Percentiles rank a stretch among this genome's conserved stretches.
These are phyloP conservation scores for Xylaria sp. DNA, from an alignment of 2,329 filamentous ascomycete species.

Conservation along the genomic window DNA sequence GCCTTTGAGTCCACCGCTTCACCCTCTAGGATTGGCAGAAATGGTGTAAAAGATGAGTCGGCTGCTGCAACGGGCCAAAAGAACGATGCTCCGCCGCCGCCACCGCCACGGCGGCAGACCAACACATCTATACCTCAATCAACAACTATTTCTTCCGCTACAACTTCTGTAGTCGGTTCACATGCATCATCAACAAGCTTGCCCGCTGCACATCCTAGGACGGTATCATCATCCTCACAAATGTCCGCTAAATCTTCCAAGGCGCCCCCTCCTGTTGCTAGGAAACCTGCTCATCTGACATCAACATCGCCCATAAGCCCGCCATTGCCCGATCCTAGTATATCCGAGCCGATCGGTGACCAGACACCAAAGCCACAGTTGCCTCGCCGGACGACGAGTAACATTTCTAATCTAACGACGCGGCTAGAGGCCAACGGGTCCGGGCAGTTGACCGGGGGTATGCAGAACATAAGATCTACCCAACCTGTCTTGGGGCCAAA, in stretches of 20 bases:
- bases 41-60: slow-evolving; percentile 51
- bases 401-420: slow-evolving; percentile 41
- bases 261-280: slow-evolving; percentile 56
- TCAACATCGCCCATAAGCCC: slow-evolving; percentile 42
- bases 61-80: slow-evolving; percentile 34
- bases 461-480: slow-evolving; percentile 32
- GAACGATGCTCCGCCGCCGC: slow-evolving; percentile 50
- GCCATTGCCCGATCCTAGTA: slow-evolving; percentile 24
- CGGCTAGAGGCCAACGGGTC: slow-evolving; percentile 37
- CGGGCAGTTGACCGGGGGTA: slow-evolving; percentile 37
- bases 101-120: slow-evolving; percentile 43
- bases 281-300: slow-evolving; percentile 64
- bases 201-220: slow-evolving; percentile 25
- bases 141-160: slow-evolving; percentile 28
- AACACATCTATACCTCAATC: slow-evolving; percentile 28
- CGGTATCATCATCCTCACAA: slow-evolving; percentile 33
- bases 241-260: slow-evolving; percentile 36
- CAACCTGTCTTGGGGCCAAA: slow-evolving; percentile 3
- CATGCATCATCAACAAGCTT: slow-evolving; percentile 23
- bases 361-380: slow-evolving; percentile 35
- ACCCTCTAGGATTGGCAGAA: slow-evolving; percentile 52
- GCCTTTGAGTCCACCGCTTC: slow-evolving; percentile 54
- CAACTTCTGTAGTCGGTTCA: slow-evolving; percentile 47
- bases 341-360: slow-evolving; percentile 29
- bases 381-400: slow-evolving; percentile 35